These are phyloP conservation scores for Apostasia ramifera DNA, from an alignment of 106 monocot species.

Conservation along the genomic window DNA sequence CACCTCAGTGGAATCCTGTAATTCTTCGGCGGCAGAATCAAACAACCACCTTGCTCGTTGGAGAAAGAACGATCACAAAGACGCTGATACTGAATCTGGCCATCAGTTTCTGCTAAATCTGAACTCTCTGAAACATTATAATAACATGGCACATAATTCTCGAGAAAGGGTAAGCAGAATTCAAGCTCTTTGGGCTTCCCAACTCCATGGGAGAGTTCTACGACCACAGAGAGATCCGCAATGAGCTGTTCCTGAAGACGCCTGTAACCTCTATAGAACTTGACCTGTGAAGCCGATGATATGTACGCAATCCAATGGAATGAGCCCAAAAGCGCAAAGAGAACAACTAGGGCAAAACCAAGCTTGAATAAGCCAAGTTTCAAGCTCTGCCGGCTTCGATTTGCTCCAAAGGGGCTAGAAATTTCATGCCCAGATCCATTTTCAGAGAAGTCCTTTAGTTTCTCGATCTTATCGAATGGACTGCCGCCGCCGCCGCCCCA, in stretches of 20 bases:
- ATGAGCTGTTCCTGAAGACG: constrained; percentile 70
- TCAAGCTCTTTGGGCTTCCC: constrained; percentile 52
- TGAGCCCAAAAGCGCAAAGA: constrained; percentile 45
- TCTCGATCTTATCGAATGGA: constrained; percentile 24
- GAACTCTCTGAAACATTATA: constrained; percentile 43
- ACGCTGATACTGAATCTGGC: constrained; percentile 31
- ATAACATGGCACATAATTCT: constrained; percentile 85
- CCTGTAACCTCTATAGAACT: constrained; percentile 40
- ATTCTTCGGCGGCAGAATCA: constrained; percentile 54
- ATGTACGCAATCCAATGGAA: constrained; percentile 71
- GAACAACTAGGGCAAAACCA: constrained; percentile 23
- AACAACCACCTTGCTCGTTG: constrained; percentile 20
- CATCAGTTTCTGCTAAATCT: constrained; percentile 18
- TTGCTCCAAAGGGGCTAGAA: constrained; percentile 9
- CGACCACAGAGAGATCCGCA: constrained; percentile 47
- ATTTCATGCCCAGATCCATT: constrained; percentile 40
- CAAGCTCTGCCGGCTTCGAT: constrained; percentile 17
- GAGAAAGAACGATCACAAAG: constrained; percentile 20
- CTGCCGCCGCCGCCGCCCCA: constrained; percentile 11
- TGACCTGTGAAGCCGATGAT: constrained; percentile 25
- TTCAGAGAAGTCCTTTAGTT: constrained; percentile 22
- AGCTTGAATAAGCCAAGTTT: constrained; percentile 37
- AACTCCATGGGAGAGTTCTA: constrained; percentile 48
- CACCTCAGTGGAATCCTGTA: constrained; percentile 79
- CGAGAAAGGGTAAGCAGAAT: constrained; percentile 52